phyloP scores from a whole-genome alignment of 805 yeast genomes.

The Ogataea wickerhamii region DNA sequence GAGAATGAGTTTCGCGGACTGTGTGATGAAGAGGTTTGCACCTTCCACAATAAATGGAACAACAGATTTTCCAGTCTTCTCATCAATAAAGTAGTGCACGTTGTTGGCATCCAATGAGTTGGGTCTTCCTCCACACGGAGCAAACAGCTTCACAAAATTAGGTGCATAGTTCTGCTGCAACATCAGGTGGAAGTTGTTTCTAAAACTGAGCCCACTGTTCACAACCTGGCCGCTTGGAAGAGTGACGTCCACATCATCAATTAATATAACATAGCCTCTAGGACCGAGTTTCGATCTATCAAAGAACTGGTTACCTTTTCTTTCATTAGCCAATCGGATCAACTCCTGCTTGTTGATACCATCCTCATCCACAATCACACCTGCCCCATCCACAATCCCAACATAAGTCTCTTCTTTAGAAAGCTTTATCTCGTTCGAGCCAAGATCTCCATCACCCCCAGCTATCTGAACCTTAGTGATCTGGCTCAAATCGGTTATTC shows the following conservation, averaged over 20 bases:
- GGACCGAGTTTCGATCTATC: slow-evolving; percentile 63
- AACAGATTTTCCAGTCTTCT: slow-evolving; percentile 67
- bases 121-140: slow-evolving; percentile 99
- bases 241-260: slow-evolving; percentile 76
- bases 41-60: slow-evolving; percentile 95
- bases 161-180: slow-evolving; percentile 56
- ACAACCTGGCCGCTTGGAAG: slow-evolving; percentile 76
- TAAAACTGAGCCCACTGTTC: slow-evolving; percentile 81
- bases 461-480: slow-evolving; percentile 91
- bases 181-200: slow-evolving; percentile 85
- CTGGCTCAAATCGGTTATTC: slow-evolving; percentile 49
- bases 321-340: slow-evolving; percentile 67
- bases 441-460: slow-evolving; percentile 98
- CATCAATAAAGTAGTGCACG: slow-evolving; percentile 67
- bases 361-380: slow-evolving; percentile 87
- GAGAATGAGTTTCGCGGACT: slow-evolving; percentile 81
- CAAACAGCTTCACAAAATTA: slow-evolving; percentile 74
- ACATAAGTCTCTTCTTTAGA: slow-evolving; percentile 82
- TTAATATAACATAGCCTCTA: slow-evolving; percentile 76
- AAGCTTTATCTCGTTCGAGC: slow-evolving; percentile 88
- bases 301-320: slow-evolving; percentile 70
- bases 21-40: slow-evolving; percentile 93
- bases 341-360: slow-evolving; percentile 84
- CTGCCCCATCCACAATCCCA: slow-evolving; percentile 92
- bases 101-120: slow-evolving; percentile 88